These are phyloP conservation scores for Hirsutella minnesotensis DNA, from an alignment of 2,329 filamentous ascomycete genomes.

Conservation along the genomic window DNA sequence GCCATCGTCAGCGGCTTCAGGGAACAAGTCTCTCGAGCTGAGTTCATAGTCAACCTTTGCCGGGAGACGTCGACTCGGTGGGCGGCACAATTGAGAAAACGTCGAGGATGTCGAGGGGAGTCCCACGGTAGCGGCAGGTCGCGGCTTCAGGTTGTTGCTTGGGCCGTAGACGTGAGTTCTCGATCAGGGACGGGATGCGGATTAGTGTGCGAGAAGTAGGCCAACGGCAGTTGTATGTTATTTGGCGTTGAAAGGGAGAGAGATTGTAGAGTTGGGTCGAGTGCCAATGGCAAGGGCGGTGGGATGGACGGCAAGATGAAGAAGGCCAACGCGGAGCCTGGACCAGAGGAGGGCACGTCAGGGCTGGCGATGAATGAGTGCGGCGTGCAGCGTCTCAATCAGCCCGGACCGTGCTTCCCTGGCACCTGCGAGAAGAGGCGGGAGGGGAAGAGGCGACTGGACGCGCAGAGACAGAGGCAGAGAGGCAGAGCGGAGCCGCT, in stretches of 20 bases:
- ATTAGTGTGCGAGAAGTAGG: no score
- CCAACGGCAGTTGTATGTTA: no score
- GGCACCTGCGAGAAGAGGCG: background rate
- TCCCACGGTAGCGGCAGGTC: background rate
- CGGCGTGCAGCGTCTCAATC: background rate
- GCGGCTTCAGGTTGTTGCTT: no score
- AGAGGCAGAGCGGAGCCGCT: background rate
- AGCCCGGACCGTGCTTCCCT: background rate
- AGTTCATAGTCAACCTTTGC: slow-evolving; percentile 3
- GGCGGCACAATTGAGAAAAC: background rate
- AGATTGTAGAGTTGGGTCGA: no score
- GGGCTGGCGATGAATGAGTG: background rate
- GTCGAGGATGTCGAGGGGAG: background rate
- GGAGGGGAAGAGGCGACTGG: background rate
- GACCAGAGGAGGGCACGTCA: background rate
- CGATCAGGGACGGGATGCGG: no score
- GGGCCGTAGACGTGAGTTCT: no score
- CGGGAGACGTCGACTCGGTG: background rate
- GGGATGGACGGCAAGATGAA: no score
- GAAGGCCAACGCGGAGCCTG: background rate
- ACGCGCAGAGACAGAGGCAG: background rate
- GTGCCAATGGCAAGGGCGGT: no score
- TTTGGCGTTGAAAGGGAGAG: no score
- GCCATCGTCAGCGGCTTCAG: slow-evolving; percentile 3
- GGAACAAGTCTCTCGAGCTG: background rate